Conservation (phyloP, 345 rosid species). For the Geranium rotundifolium region DNA sequence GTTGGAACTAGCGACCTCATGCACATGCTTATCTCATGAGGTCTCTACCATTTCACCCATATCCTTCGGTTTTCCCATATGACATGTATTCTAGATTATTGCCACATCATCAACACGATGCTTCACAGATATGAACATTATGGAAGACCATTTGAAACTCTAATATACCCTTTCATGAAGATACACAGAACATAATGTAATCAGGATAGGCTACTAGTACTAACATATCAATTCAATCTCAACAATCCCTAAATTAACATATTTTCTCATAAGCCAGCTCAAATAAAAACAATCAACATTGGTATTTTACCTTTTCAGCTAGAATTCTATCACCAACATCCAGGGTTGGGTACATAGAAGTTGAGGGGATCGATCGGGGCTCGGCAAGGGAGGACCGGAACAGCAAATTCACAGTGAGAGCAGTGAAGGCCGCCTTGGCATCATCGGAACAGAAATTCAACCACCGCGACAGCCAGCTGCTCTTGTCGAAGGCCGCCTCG, state of each 20-base stretch:
- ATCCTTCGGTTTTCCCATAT: no score
- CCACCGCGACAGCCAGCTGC: conserved; percentile 52
- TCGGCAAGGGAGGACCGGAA: conserved; percentile 73
- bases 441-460: conserved; percentile 57
- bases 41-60: no score
- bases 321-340: conserved; percentile 82
- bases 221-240: background rate
- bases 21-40: no score
- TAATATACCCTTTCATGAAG: no score
- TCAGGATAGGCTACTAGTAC: background rate
- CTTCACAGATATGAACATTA: no score
- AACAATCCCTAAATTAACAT: background rate
- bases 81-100: no score
- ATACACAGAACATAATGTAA: background rate
- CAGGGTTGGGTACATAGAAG: conserved; percentile 80
- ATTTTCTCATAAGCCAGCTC: background rate
- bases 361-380: conserved; percentile 72
- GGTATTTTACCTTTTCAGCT: conserved; percentile 65
- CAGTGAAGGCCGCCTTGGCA: conserved; percentile 76
- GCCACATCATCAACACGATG: no score
- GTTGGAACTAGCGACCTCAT: no score
- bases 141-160: no score
- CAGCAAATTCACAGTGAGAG: conserved; percentile 59
- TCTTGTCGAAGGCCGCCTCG: conserved; percentile 11
- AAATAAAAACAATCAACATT: background rate